Conservation (phyloP, 2,329 filamentous ascomycete genomes). For the Gaeumannomyces sp. region DNA sequence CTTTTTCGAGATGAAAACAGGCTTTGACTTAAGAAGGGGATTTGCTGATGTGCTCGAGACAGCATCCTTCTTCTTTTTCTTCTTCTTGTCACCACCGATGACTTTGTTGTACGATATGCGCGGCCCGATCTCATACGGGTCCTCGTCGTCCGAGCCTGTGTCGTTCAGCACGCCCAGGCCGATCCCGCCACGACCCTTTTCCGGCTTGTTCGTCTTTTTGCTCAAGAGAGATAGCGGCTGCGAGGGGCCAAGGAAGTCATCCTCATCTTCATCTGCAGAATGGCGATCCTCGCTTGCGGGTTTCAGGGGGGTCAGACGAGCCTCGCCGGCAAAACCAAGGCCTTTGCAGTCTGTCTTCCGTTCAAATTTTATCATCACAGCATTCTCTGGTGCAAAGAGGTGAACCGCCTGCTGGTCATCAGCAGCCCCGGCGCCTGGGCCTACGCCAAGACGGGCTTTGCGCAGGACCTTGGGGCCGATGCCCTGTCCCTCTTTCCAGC, state of each 20-base stretch:
- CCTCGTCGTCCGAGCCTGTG: slow-evolving; percentile 89
- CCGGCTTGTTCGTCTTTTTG: slow-evolving; percentile 43
- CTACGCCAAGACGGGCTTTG: slow-evolving; percentile 59
- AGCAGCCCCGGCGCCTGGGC: slow-evolving; percentile 40
- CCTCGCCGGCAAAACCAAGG: slow-evolving; percentile 59
- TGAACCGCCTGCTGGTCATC: slow-evolving; percentile 44
- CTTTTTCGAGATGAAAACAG: slow-evolving; percentile 67
- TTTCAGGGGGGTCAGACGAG: slow-evolving; percentile 36
- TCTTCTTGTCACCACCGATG: slow-evolving; percentile 77
- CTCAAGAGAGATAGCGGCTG: slow-evolving; percentile 16
- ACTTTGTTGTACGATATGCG: slow-evolving; percentile 80
- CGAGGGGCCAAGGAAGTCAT: slow-evolving; percentile 27
- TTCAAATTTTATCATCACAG: slow-evolving; percentile 58
- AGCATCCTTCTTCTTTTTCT: slow-evolving; percentile 50
- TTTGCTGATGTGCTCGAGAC: slow-evolving; percentile 47
- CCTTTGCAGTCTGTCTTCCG: slow-evolving; percentile 65
- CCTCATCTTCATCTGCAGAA: slow-evolving; percentile 36
- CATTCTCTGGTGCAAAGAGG: slow-evolving; percentile 81
- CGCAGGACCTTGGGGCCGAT: slow-evolving; percentile 81
- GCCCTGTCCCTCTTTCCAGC: slow-evolving; percentile 91
- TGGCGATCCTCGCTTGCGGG: neutral
- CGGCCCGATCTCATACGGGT: slow-evolving; percentile 87
- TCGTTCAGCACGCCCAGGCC: slow-evolving; percentile 89
- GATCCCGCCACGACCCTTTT: slow-evolving; percentile 57
- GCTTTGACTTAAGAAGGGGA: slow-evolving; percentile 57